Percentiles rank a stretch among this genome's conserved stretches.
Evolutionary conservation across 2,329 filamentous ascomycete species (phyloP).

Genomic region (Clarireedia homoeocarpa): DNA sequence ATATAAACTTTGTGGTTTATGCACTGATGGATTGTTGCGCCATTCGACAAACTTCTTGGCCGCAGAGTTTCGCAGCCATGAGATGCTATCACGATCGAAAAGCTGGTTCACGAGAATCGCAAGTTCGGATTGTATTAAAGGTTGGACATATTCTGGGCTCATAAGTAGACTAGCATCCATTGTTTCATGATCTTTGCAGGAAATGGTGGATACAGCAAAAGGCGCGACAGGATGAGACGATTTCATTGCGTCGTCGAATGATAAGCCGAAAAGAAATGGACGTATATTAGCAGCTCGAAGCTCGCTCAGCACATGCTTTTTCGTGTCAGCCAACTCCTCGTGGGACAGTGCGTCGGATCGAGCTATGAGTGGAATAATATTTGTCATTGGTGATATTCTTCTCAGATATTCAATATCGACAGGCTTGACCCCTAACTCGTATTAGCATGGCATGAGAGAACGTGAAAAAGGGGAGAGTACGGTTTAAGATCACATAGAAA

Average conservation of each 20-base stretch:
- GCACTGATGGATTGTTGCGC: slow-evolving; percentile 39
- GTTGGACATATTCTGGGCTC: slow-evolving; percentile 83
- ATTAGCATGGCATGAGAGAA: slow-evolving; percentile 15
- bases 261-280: slow-evolving; percentile 54
- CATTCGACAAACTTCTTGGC: slow-evolving; percentile 75
- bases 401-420: slow-evolving; percentile 66
- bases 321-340: slow-evolving; percentile 50
- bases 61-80: slow-evolving; percentile 74
- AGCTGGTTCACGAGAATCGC: slow-evolving; percentile 59
- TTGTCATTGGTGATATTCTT: slow-evolving; percentile 64
- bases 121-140: slow-evolving; percentile 71
- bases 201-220: slow-evolving; percentile 71
- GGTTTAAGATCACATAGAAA: slow-evolving; percentile 69
- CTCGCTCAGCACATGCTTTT: slow-evolving; percentile 49
- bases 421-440: slow-evolving; percentile 43
- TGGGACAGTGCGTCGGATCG: slow-evolving; percentile 62
- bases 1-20: slow-evolving; percentile 30
- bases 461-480: slow-evolving; percentile 38
- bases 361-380: slow-evolving; percentile 75
- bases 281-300: slow-evolving; percentile 50
- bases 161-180: slow-evolving; percentile 94
- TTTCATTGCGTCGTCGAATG: slow-evolving; percentile 12
- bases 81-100: slow-evolving; percentile 69
- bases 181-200: slow-evolving; percentile 63
- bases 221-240: slow-evolving; percentile 36